Conservation (phyloP, 768 basidiomycete species). For the Daedaleopsis nitida region DNA sequence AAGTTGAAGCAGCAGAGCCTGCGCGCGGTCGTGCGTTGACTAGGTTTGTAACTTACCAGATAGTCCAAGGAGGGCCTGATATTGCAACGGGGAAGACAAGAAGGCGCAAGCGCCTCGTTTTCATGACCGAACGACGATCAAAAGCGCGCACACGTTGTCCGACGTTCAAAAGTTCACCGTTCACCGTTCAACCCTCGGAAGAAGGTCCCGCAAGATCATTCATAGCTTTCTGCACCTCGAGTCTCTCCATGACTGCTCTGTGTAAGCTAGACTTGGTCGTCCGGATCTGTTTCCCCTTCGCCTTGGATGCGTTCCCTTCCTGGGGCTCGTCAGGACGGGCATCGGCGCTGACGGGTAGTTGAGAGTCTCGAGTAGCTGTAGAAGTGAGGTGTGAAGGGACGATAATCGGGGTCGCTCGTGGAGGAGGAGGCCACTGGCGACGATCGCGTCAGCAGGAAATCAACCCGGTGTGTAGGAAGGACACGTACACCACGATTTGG, state of each 20-base stretch:
- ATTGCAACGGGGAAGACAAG: no score
- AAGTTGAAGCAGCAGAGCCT: no score
- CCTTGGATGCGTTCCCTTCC: constrained; percentile 19
- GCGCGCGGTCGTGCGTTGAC: no score
- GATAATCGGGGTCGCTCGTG: constrained; percentile 75
- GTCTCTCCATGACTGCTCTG: constrained; percentile 69
- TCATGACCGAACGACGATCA: no score
- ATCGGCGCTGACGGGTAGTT: background rate
- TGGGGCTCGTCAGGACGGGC: background rate
- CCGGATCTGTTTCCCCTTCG: constrained; percentile 26
- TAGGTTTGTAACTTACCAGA: no score
- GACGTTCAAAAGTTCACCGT: no score
- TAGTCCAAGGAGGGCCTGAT: no score
- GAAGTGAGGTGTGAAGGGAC: constrained; percentile 67
- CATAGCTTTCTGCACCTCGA: constrained; percentile 76
- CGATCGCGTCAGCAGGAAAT: background rate
- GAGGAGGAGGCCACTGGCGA: constrained; percentile 80
- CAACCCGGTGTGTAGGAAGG: background rate
- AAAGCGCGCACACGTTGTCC: no score
- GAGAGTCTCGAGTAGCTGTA: constrained; percentile 5
- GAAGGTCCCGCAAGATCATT: constrained; percentile 40
- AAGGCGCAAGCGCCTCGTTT: no score
- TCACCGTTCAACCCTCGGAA: background rate
- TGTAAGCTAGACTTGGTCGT: constrained; percentile 66
- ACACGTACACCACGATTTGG: constrained; percentile 73